Percentiles rank a stretch among this genome's conserved stretches.
Evolutionary conservation across 352 stramenopile genomes (phyloP).

Genomic region (Phytopythium sindhum): DNA sequence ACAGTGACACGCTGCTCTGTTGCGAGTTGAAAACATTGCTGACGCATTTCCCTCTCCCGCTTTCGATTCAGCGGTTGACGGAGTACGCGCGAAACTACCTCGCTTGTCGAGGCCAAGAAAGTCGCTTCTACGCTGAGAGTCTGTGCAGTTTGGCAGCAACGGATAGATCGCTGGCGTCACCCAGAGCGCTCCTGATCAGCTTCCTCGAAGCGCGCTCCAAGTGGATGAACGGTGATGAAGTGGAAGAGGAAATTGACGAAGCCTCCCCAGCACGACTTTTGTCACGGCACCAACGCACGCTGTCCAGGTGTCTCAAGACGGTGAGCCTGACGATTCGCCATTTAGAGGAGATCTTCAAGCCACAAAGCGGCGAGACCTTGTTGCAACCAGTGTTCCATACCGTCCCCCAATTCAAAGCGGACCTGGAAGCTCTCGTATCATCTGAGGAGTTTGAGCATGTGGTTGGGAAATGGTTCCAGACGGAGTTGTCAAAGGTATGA

Average conservation of each 20-base stretch:
- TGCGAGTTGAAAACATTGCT: constrained; percentile 2
- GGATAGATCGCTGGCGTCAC: constrained; percentile 17
- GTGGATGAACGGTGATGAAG: constrained; percentile 31
- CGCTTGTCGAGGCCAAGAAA: constrained; percentile 45
- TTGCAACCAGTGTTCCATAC: constrained; percentile 25
- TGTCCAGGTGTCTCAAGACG: constrained; percentile 60
- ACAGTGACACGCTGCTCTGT: not conserved
- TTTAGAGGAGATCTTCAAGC: constrained; percentile 53
- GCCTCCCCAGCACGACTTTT: constrained; percentile 9
- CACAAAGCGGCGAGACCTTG: constrained; percentile 12
- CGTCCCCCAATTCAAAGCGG: constrained; percentile 18
- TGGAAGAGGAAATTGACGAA: constrained; percentile 11
- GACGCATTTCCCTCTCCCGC: constrained; percentile 1
- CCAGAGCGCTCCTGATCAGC: constrained; percentile 32
- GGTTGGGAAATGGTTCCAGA: constrained; percentile 33
- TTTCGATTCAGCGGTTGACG: constrained; percentile 39
- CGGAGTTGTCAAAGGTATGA: constrained; percentile 36
- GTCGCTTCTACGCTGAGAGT: constrained; percentile 63
- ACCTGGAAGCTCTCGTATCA: constrained; percentile 25
- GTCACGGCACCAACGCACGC: constrained; percentile 22
- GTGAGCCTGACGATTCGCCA: constrained; percentile 55
- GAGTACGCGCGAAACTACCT: constrained; percentile 44
- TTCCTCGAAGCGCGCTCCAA: constrained; percentile 52
- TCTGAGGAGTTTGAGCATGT: constrained; percentile 27
- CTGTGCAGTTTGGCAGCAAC: constrained; percentile 49